Evolutionary conservation across 2,329 filamentous ascomycete genomes (phyloP).

Genomic region (Nannizzia gypsea): DNA sequence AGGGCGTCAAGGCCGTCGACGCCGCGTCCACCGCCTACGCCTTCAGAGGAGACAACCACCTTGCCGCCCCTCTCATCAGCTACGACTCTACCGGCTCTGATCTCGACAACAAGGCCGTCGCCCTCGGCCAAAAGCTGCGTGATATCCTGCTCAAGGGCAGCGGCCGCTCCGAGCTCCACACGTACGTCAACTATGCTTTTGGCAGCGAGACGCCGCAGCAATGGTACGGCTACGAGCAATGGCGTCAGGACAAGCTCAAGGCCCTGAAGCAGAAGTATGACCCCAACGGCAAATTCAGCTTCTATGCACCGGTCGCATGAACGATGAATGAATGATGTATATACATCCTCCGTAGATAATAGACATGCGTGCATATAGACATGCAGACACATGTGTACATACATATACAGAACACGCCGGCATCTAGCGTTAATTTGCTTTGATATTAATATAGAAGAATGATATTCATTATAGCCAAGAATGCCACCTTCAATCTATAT

Average conservation of each 20-base stretch:
- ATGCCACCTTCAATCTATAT: too few relatives aligned
- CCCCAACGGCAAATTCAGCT: slow-evolving; percentile 22
- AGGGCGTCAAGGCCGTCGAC: slow-evolving; percentile 33
- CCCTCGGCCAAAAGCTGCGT: slow-evolving; percentile 23
- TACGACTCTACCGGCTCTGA: slow-evolving; percentile 20
- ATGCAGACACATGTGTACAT: too few relatives aligned
- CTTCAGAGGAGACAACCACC: slow-evolving; percentile 36
- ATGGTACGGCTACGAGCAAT: slow-evolving; percentile 24
- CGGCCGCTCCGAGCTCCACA: slow-evolving; percentile 16
- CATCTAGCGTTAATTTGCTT: neutral
- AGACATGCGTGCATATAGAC: neutral
- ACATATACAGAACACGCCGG: neutral
- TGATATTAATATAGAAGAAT: neutral
- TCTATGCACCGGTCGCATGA: slow-evolving; percentile 19
- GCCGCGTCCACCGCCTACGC: slow-evolving; percentile 35
- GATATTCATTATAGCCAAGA: too few relatives aligned
- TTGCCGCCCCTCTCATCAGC: slow-evolving; percentile 24
- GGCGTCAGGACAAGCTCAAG: slow-evolving; percentile 23
- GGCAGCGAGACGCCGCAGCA: slow-evolving; percentile 20
- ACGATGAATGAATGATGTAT: neutral
- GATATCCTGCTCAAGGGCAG: slow-evolving; percentile 19
- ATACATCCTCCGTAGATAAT: neutral
- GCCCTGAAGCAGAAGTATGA: slow-evolving; percentile 28
- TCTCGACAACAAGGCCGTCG: slow-evolving; percentile 16
- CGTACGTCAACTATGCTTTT: slow-evolving; percentile 25